phyloP scores from a whole-genome alignment of 352 stramenopile genomes.

The Phytophthora nicotianae region DNA sequence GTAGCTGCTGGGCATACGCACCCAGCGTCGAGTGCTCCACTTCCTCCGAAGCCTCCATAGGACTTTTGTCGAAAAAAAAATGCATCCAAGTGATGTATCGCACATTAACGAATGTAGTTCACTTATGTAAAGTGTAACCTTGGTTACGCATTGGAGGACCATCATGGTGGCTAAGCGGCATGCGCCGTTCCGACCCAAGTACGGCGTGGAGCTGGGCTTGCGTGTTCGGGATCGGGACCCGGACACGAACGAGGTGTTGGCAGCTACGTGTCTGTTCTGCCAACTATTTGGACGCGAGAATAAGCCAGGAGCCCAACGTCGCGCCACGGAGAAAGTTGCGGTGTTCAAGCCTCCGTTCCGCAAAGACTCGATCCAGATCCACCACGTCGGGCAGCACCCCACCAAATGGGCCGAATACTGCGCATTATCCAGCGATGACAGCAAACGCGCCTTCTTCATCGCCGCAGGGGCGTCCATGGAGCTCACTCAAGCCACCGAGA shows the following conservation, averaged over 20 bases:
- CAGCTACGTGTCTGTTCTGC: constrained; percentile 63
- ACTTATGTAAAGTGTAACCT: too few species aligned
- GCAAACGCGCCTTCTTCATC: constrained; percentile 64
- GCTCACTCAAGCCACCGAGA: background rate
- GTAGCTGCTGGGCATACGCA: constrained; percentile 34
- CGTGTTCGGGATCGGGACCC: constrained; percentile 40
- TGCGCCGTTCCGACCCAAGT: constrained; percentile 24
- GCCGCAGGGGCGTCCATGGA: constrained; percentile 19
- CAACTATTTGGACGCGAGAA: constrained; percentile 64
- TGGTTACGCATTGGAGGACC: background rate
- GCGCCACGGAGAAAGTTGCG: constrained; percentile 62
- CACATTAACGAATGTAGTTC: too few species aligned
- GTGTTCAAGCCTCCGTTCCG: constrained; percentile 67
- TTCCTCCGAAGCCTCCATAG: constrained; percentile 1
- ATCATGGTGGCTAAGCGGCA: constrained; percentile 21
- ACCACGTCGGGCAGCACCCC: constrained; percentile 60
- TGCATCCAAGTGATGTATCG: too few species aligned
- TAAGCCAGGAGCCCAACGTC: constrained; percentile 42
- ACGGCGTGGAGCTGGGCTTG: constrained; percentile 33
- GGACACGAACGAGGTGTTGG: constrained; percentile 40
- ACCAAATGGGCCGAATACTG: constrained; percentile 54
- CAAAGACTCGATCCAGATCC: constrained; percentile 70
- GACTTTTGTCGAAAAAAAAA: too few species aligned
- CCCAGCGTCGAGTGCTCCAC: constrained; percentile 28
- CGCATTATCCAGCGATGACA: constrained; percentile 39